Conservation (phyloP, 805 yeast genomes). For the Clavispora santaluciae region DNA sequence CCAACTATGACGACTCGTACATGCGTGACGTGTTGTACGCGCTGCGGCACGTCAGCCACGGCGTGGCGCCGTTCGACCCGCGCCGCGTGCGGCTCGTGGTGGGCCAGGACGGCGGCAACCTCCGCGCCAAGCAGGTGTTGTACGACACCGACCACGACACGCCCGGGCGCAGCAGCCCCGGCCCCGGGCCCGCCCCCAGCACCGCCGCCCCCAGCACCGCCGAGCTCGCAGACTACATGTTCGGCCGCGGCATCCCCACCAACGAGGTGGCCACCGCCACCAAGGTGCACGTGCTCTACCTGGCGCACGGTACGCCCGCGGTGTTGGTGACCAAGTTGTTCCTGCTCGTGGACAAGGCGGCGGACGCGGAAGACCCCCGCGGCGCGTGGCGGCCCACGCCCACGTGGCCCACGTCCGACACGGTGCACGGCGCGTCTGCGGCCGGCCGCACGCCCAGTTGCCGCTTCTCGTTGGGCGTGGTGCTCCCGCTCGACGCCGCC, state of each 20-base stretch:
- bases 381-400: constrained; percentile 41
- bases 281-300: constrained; percentile 42
- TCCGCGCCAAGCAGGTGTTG: constrained; percentile 45
- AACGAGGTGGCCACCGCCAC: constrained; percentile 41
- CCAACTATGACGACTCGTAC: constrained; percentile 40
- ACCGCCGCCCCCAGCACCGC: neutral
- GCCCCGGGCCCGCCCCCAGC: constrained; percentile 1
- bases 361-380: constrained; percentile 3
- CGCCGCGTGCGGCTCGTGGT: constrained; percentile 40
- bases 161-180: neutral
- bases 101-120: constrained; percentile 47
- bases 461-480: constrained; percentile 45
- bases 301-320: constrained; percentile 29
- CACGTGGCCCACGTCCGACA: constrained; percentile 27
- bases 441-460: constrained; percentile 18
- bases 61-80: constrained; percentile 23
- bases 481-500: constrained; percentile 40
- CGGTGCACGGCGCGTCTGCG: constrained; percentile 10
- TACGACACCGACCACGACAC: constrained; percentile 39
- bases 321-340: constrained; percentile 45
- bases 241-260: constrained; percentile 52
- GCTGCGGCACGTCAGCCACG: constrained; percentile 7
- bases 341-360: constrained; percentile 26
- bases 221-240: constrained; percentile 37
- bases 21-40: constrained; percentile 47